Evolutionary conservation across 768 basidiomycete genomes (phyloP), one percentile per base, ranked within the genome.

Genomic region (Phanerochaete sordida): DNA sequence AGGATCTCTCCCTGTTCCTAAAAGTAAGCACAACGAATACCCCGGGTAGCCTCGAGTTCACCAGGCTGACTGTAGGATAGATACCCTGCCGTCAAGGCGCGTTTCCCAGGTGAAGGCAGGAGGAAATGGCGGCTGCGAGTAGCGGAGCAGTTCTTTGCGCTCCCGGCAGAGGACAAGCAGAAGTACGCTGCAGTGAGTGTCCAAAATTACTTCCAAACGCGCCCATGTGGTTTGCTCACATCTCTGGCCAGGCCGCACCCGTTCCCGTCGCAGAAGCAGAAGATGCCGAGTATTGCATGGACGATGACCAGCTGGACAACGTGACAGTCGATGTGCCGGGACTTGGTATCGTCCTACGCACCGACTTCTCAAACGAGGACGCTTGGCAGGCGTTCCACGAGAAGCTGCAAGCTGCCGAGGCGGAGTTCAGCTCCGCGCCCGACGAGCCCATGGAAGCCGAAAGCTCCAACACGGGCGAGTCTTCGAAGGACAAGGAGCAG

Each of bases 361-460:
- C 90, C 11, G 88, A 92, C 66, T 91, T 80, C 69, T 78, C 84
- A 9, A 73, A 88, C 68, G 87, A 91, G 33, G 74, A 75, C 7
- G 83, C 89, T 1, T 92, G 90, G 90, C 67, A 74, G 13, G 62
- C 70, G 0, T 90, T 91, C 70, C 73, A 70, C 58, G 63, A 68
- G 4, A 77, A 76, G 59, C 73, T 93, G 12, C 75, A 76, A 50
- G 77, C 76, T 7, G 79, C 79, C 12, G 89, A 91, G 65, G 79
- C 77, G 58, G 88, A 90, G 27, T 75, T 88, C 19, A 60, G 76
- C 33, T 62, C 70, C n/a, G 52, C 55, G 39, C 24, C 56, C 3
- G 51, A 63, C n/a, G 46, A 51, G 27, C 35, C 54, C n/a, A 60
- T 46, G 11, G 66, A 70, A 52, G 60, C 26, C 63, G 62, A 58